phyloP scores from a whole-genome alignment of 805 yeast species.

The Teunomyces panamensis region DNA sequence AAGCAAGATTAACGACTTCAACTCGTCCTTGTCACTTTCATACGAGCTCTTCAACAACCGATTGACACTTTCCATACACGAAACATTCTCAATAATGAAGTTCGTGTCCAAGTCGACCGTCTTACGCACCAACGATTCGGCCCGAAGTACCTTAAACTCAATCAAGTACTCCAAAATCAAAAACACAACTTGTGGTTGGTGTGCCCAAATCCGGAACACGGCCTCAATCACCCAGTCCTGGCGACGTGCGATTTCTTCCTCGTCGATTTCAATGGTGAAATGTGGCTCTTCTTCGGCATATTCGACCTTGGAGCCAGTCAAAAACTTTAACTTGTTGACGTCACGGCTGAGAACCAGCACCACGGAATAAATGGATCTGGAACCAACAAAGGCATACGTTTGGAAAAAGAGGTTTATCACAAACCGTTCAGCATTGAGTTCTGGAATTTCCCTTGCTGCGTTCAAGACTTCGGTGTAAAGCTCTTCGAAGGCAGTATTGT shows the following conservation, averaged over 20 bases:
- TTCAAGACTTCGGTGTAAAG: constrained; percentile 29
- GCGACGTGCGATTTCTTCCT: constrained; percentile 22
- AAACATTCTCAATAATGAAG: constrained; percentile 37
- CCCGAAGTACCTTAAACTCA: constrained; percentile 34
- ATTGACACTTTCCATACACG: constrained; percentile 43
- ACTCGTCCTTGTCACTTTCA: constrained; percentile 11
- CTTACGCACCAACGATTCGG: constrained; percentile 25
- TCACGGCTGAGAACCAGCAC: constrained; percentile 41
- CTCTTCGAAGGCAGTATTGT: constrained; percentile 34
- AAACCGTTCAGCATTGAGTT: constrained; percentile 29
- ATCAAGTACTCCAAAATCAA: constrained; percentile 41
- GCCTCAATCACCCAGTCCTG: constrained; percentile 39
- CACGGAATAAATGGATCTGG: constrained; percentile 68
- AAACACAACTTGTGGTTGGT: constrained; percentile 45
- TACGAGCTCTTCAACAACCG: constrained; percentile 27
- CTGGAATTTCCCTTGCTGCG: constrained; percentile 15
- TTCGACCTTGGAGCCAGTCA: constrained; percentile 31
- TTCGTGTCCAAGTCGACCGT: constrained; percentile 26
- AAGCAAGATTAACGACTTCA: constrained; percentile 16
- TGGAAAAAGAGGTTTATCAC: constrained; percentile 64
- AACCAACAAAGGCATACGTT: constrained; percentile 76
- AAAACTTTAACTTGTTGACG: constrained; percentile 35
- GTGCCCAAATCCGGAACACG: constrained; percentile 41
- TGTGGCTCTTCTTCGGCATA: constrained; percentile 31
- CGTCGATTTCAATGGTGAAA: constrained; percentile 27